Base-by-base conservation (phyloP, 2,329 filamentous ascomycete species). In the Aureobasidium lini region DNA sequence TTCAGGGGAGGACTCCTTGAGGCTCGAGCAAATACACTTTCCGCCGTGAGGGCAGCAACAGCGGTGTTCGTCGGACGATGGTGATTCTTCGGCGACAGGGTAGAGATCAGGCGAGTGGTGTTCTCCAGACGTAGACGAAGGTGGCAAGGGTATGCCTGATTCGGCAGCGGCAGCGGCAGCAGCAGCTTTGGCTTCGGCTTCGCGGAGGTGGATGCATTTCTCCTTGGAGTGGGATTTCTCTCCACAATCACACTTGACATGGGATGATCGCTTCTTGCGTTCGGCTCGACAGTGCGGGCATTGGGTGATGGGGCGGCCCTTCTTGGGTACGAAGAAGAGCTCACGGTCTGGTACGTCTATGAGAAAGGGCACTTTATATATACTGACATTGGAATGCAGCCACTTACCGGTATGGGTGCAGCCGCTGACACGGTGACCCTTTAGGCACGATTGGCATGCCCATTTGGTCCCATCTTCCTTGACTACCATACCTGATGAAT, bases 381-480 rank as follows among this genome's bases (percentile, higher is more conserved):
- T 16, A 36, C 18, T 48, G 43, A 8, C 18, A 23, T 37, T n/a
- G 39, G 37, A 10, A 15, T 5, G 50, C 50, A 48, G 48, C 29
- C 34, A 82, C 89, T 80, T 84, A 96, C 92, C 91, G 74, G 85
- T 84, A 76, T 99, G 94, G 75, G 93, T 90, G 81, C 94, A 99
- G 74, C 94, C 96, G 87, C 92, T 97, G 73, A 99, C 94, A 73
- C 94, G 90, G 80, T 99, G 94, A 72, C 94, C 94, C 76, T 94
- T 89, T 73, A 99, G 91, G 79, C 94, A 99, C 78, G 92, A 92
- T 79, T 95, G 90, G 81, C 93, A 97, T 77, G 93, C 93, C 80
- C 85, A 97, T 81, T 97, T 97, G 80, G 96, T 90, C 76, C 93
- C 93, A 81, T 96, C 86, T 61, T 65, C 64, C 63, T 68, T 70